These are phyloP conservation scores for Lanzia echinophila DNA, from an alignment of 2,329 filamentous ascomycete genomes.

Conservation along the genomic window DNA sequence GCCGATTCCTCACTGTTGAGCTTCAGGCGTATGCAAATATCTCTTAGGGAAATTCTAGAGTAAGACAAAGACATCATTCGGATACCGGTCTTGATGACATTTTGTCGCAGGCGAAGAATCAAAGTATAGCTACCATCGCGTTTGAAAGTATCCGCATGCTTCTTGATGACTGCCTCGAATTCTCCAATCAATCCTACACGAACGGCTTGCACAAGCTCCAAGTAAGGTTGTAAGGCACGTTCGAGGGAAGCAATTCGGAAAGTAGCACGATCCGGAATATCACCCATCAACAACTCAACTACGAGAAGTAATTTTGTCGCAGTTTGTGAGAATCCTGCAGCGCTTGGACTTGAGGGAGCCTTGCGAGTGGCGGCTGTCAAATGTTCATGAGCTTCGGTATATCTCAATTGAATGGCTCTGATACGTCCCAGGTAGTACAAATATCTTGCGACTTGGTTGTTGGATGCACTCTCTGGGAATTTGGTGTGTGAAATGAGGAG, in stretches of 20 bases:
- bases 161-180: conserved; percentile 80
- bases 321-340: conserved; percentile 90
- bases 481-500: conserved; percentile 91
- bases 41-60: conserved; percentile 90
- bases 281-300: conserved; percentile 95
- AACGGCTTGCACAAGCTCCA: conserved; percentile 88
- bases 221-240: conserved; percentile 82
- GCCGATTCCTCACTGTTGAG: conserved; percentile 94
- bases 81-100: conserved; percentile 98
- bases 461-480: conserved; percentile 88
- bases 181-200: conserved; percentile 93
- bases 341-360: conserved; percentile 81
- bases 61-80: conserved; percentile 99
- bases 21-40: conserved; percentile 93
- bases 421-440: conserved; percentile 96
- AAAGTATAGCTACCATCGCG: conserved; percentile 93
- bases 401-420: conserved; percentile 90
- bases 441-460: conserved; percentile 97
- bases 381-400: conserved; percentile 95
- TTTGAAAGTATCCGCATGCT: conserved; percentile 78
- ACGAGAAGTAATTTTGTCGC: conserved; percentile 95
- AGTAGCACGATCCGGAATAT: conserved; percentile 90
- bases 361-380: conserved; percentile 90
- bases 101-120: conserved; percentile 89
- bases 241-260: conserved; percentile 89